These are phyloP conservation scores for Cyberlindnera misumaiensis DNA, from an alignment of 805 yeast species.

Conservation along the genomic window DNA sequence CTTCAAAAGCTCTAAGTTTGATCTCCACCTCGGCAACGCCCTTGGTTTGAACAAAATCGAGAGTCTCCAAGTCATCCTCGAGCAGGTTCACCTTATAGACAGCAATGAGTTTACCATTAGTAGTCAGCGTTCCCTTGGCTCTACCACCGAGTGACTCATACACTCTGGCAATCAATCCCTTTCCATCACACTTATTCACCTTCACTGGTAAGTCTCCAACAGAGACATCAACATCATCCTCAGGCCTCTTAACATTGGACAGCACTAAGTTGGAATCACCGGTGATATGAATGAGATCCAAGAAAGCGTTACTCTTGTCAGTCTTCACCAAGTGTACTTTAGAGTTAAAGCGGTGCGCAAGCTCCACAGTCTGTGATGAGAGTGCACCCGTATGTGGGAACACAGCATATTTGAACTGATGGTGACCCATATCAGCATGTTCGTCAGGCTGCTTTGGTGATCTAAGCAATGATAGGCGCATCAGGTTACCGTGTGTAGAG, in stretches of 20 bases:
- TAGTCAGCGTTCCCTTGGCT: conserved; percentile 43
- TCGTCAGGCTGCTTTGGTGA: conserved; percentile 95
- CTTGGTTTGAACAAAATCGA: conserved; percentile 10
- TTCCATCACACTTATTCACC: conserved; percentile 35
- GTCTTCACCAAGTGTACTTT: conserved; percentile 17
- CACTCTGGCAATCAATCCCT: conserved; percentile 60
- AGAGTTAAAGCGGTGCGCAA: conserved; percentile 78
- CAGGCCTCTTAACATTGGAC: conserved; percentile 80
- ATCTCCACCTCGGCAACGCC: conserved; percentile 23
- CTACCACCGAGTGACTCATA: conserved; percentile 88
- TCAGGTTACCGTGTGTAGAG: conserved; percentile 84
- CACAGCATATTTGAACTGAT: conserved; percentile 74
- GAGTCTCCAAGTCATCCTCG: conserved; percentile 31
- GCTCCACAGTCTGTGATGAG: conserved; percentile 55
- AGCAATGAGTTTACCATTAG: conserved; percentile 30
- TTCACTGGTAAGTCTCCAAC: conserved; percentile 40
- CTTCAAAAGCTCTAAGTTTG: conserved; percentile 67
- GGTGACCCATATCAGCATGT: conserved; percentile 88
- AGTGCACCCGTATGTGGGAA: conserved; percentile 75
- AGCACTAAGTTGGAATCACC: conserved; percentile 58
- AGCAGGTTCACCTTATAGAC: conserved; percentile 29
- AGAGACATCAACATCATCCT: conserved; percentile 58
- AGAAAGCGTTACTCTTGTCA: conserved; percentile 12
- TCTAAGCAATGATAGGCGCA: conserved; percentile 80
- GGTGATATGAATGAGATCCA: conserved; percentile 27